Percentiles rank a stretch among this genome's conserved stretches.
Conservation (phyloP, 192 early-diverging fungal species). For the Cetraspora pellucida region DNA sequence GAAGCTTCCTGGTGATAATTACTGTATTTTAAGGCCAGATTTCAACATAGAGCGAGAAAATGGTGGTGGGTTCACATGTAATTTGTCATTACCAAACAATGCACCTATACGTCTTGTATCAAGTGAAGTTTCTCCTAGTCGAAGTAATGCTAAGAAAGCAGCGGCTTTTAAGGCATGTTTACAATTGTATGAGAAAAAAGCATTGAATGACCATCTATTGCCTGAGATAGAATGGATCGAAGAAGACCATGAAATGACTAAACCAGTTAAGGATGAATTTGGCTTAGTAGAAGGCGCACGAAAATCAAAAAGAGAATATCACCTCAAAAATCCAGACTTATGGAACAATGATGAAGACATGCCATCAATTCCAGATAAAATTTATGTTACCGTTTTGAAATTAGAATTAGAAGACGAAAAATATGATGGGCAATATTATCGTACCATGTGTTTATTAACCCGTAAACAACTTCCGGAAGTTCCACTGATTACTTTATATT, state of each 20-base stretch:
- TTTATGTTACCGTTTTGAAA: constrained; percentile 44
- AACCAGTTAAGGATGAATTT: not conserved
- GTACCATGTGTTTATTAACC: constrained; percentile 50
- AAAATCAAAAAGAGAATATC: constrained; percentile 37
- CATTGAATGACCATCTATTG: constrained; percentile 73
- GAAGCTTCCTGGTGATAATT: constrained; percentile 66
- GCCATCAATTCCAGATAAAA: not conserved
- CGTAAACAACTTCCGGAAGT: constrained; percentile 44
- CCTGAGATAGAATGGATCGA: constrained; percentile 49
- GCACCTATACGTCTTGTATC: constrained; percentile 58
- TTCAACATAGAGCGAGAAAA: constrained; percentile 45
- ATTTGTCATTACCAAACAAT: constrained; percentile 61
- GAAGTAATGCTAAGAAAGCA: constrained; percentile 65
- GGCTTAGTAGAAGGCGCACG: constrained; percentile 27
- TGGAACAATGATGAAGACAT: constrained; percentile 36
- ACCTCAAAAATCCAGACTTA: constrained; percentile 38
- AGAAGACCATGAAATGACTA: constrained; percentile 29
- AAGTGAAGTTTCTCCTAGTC: constrained; percentile 58
- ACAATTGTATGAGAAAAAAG: constrained; percentile 65
- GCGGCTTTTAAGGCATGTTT: constrained; percentile 74
- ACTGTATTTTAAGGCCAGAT: constrained; percentile 55
- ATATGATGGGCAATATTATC: constrained; percentile 40
- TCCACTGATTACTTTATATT: constrained; percentile 39
- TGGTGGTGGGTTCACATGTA: constrained; percentile 51
- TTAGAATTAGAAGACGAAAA: constrained; percentile 33